Evolutionary conservation across 345 rosid genomes (phyloP).

Genomic region (Trapa incisa): DNA sequence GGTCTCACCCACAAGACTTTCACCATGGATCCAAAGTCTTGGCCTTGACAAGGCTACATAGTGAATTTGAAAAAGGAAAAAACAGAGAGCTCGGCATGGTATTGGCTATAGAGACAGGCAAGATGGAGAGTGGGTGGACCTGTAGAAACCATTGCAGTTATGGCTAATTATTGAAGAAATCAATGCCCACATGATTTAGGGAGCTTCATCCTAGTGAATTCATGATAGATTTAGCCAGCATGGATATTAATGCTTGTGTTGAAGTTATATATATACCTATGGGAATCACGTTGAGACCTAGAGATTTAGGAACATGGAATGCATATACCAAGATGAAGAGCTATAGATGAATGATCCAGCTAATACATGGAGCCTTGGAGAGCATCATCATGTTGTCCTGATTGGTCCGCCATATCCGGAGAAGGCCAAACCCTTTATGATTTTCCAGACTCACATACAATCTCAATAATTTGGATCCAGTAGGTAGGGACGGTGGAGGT

Average conservation of each 20-base stretch:
- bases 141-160: not conserved
- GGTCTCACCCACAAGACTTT: not conserved
- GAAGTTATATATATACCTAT: too few relatives aligned
- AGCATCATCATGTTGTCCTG: not conserved
- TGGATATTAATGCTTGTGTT: too few relatives aligned
- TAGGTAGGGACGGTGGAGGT: too few relatives aligned
- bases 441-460: too few relatives aligned
- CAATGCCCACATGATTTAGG: not conserved
- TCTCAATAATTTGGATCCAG: too few relatives aligned
- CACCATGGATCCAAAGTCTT: not conserved
- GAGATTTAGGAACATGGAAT: not conserved
- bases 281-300: too few relatives aligned
- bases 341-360: not conserved
- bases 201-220: not conserved
- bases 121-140: not conserved
- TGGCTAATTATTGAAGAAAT: not conserved
- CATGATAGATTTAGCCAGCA: not conserved
- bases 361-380: not conserved
- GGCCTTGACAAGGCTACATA: not conserved
- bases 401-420: not conserved
- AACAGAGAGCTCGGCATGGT: not conserved
- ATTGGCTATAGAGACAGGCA: too few relatives aligned
- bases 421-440: too few relatives aligned
- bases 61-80: not conserved
- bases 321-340: not conserved